Conservation (phyloP, 768 basidiomycete genomes). For the Floccularia luteovirens region DNA sequence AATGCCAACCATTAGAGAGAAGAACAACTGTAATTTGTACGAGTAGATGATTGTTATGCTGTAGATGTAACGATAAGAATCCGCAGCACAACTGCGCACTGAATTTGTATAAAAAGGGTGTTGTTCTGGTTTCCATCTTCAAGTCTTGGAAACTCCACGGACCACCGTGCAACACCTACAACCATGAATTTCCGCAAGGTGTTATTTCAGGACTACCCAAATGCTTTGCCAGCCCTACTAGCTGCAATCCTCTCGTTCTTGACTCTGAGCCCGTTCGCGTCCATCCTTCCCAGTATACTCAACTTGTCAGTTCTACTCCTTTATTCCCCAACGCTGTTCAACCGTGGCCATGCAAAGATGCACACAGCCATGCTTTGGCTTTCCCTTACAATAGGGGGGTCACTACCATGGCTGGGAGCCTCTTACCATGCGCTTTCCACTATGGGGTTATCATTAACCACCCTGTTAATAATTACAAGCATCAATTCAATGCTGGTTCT, state of each 20-base stretch:
- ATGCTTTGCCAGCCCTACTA: slow-evolving; percentile 12
- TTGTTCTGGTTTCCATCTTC: background rate
- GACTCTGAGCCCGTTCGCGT: slow-evolving; percentile 14
- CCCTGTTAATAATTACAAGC: slow-evolving; percentile 32
- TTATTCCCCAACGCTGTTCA: slow-evolving; percentile 28
- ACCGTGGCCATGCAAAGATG: slow-evolving; percentile 11
- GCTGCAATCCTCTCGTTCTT: slow-evolving; percentile 13
- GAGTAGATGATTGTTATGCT: too few relatives aligned
- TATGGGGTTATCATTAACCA: slow-evolving; percentile 35
- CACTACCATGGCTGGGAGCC: slow-evolving; percentile 32
- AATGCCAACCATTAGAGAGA: too few relatives aligned
- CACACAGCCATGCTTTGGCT: slow-evolving; percentile 24
- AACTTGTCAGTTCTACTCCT: slow-evolving; percentile 25
- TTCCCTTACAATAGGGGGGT: slow-evolving; percentile 29
- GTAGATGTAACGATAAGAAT: too few relatives aligned
- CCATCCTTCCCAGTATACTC: slow-evolving; percentile 14
- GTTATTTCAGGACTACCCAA: slow-evolving; percentile 19
- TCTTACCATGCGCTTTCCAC: slow-evolving; percentile 51
- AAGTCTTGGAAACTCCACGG: background rate
- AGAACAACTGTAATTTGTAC: too few relatives aligned
- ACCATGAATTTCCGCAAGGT: slow-evolving; percentile 17
- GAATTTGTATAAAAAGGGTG: too few relatives aligned
- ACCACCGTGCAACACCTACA: background rate
- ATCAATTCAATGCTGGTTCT: slow-evolving; percentile 38
- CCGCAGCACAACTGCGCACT: too few relatives aligned